A percentile compares a stretch with the other conserved stretches of the same genome.
Conservation (phyloP, 2,329 filamentous ascomycete species). For the Chalaropsis ovoidea region DNA sequence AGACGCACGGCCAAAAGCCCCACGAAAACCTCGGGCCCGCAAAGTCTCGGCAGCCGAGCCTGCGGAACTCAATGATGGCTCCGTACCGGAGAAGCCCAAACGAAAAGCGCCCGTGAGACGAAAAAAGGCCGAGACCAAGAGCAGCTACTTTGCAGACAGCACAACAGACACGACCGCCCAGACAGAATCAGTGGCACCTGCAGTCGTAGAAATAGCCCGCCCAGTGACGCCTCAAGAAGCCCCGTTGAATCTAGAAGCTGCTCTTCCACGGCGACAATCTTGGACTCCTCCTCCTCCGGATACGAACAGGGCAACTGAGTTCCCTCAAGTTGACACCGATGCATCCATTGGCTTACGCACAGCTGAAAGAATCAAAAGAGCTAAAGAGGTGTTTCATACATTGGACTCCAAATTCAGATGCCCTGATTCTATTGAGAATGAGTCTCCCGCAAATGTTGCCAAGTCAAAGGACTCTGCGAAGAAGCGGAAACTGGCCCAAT, state of each 20-base stretch:
- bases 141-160: background rate
- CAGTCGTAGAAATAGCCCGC: background rate
- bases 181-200: background rate
- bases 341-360: background rate
- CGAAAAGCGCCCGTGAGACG: slow-evolving; percentile 12
- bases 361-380: background rate
- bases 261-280: slow-evolving; percentile 14
- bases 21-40: slow-evolving; percentile 5
- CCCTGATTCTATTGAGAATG: background rate
- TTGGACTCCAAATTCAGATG: slow-evolving; percentile 7
- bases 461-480: background rate
- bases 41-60: background rate
- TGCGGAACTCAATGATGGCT: background rate
- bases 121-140: slow-evolving; percentile 12
- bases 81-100: slow-evolving; percentile 3
- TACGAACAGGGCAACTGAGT: background rate
- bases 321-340: background rate
- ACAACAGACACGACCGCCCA: background rate
- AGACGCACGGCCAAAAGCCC: slow-evolving; percentile 13
- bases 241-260: slow-evolving; percentile 20
- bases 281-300: slow-evolving; percentile 18
- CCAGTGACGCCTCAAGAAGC: background rate
- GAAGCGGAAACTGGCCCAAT: slow-evolving; percentile 11
- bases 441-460: background rate
- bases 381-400: background rate